Conservation (phyloP, 2,329 filamentous ascomycete species). For the Drechslera avenae region DNA sequence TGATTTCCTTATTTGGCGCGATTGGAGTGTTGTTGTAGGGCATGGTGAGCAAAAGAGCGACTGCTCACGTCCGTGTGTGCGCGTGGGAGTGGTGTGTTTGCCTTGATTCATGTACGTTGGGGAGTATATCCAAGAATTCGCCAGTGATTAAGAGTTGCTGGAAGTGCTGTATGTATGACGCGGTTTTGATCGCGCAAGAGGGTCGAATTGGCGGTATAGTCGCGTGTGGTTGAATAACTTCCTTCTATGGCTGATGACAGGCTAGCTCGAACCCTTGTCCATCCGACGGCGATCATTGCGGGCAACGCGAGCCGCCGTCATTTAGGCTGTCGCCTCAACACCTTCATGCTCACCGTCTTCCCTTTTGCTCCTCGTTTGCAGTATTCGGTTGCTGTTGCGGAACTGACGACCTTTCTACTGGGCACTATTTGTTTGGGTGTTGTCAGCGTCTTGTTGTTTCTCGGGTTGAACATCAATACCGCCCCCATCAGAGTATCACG, state of each 20-base stretch:
- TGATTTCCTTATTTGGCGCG: conserved; percentile 77
- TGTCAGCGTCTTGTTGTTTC: not conserved
- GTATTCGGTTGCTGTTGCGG: not conserved
- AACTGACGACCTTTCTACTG: not conserved
- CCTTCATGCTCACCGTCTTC: not conserved
- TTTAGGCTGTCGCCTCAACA: not conserved
- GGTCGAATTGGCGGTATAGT: not conserved
- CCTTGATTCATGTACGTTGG: not conserved
- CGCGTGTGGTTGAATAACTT: conserved; percentile 13
- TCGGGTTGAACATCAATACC: not conserved
- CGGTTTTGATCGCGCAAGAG: conserved; percentile 12
- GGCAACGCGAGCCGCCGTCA: conserved; percentile 10
- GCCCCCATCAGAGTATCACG: conserved; percentile 5
- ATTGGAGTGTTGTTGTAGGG: conserved; percentile 89
- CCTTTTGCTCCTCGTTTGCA: not conserved
- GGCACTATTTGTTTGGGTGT: not conserved
- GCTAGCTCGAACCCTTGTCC: conserved; percentile 1
- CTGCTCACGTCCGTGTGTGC: too few species aligned
- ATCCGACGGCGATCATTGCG: conserved; percentile 1
- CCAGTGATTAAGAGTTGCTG: not conserved
- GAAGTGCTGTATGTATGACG: conserved; percentile 3
- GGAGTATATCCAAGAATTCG: not conserved
- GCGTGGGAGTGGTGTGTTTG: not conserved
- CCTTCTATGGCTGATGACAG: not conserved
- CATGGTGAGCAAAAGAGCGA: conserved; percentile 54